Base-by-base conservation (phyloP, 305 asterid species). In the Plantago coronopus region DNA sequence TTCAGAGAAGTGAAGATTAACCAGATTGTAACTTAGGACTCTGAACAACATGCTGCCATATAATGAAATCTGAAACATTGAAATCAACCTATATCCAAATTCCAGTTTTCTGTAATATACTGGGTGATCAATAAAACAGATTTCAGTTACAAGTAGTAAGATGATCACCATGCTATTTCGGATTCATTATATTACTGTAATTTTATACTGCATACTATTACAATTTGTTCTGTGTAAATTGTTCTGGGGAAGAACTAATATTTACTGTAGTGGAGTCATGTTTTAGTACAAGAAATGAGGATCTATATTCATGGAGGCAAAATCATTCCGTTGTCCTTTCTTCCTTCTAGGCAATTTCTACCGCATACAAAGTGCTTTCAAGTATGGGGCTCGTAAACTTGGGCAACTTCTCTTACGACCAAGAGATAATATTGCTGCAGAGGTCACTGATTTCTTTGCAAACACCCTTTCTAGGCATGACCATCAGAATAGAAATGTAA, bases 361-460 rank as follows among this genome's bases (percentile, higher is more conserved):
- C 71, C 96, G 99, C 18, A 89, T 89, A 71, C 74, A 81, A 65
- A 85, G 95, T 47, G 99, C 99, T 15, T 79, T 93, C 63, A 86
- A 72, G 78, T 81, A 76, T 60, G 99, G 99, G 54, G 90, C 96
- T 62, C 81, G 76, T 75, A 82, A 82, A 69, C 96, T 93, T 48
- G 88, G 88, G 34, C 79, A 68, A 54, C 70, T 83, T 67, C 83
- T 93, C 59, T 67, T 61, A 37, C 73, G 53, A 57, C 88, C 97
- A 54, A 74, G 57, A 59, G 90, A 89, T 38, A 70, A 72, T 75
- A 49, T 87, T 67, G 85, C 77, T n/a, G 83, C 73, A 20, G 87
- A 74, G 76, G 70, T 87, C 62, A 38, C 54, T 65, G 70, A 67
- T 2, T 87, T 80, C 66, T 93, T 89, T 60, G 57, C 75, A 37